Percentiles rank a stretch among this genome's conserved stretches.
phyloP scores from a whole-genome alignment of 108 stramenopile genomes.

The Pseudonitzschia pungens region DNA sequence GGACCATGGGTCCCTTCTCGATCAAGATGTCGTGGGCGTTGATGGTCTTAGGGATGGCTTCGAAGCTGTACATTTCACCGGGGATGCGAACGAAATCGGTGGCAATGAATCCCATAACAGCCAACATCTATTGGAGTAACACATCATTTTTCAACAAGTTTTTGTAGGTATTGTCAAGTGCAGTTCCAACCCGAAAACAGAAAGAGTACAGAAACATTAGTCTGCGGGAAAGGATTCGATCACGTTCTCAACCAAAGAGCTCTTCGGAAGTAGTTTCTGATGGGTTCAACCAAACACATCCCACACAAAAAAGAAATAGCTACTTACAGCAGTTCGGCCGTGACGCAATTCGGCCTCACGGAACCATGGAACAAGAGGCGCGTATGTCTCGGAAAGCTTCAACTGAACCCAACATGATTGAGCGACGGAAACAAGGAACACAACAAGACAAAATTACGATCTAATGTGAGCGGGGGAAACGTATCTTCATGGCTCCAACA shows the following conservation, averaged over 20 bases:
- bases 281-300: not conserved
- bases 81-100: slow-evolving; percentile 87
- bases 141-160: slow-evolving; percentile 83
- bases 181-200: not conserved
- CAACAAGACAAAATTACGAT: not conserved
- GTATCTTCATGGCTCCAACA: too few species aligned
- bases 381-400: slow-evolving; percentile 61
- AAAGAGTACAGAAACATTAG: not conserved
- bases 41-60: slow-evolving; percentile 76
- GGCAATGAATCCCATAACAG: slow-evolving; percentile 79
- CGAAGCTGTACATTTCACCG: slow-evolving; percentile 82
- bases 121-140: slow-evolving; percentile 71
- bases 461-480: not conserved
- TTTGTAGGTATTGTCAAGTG: too few species aligned
- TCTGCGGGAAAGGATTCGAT: not conserved
- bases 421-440: not conserved
- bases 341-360: slow-evolving; percentile 87
- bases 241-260: not conserved
- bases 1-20: slow-evolving; percentile 65
- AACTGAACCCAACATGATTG: slow-evolving; percentile 24
- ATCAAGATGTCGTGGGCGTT: slow-evolving; percentile 82
- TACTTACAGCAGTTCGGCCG: slow-evolving; percentile 69
- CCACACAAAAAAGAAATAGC: slow-evolving; percentile 49
- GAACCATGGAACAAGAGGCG: slow-evolving; percentile 75
- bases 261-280: not conserved